phyloP scores from a whole-genome alignment of 2,329 filamentous ascomycete species.

The Cladosporium sp. region DNA sequence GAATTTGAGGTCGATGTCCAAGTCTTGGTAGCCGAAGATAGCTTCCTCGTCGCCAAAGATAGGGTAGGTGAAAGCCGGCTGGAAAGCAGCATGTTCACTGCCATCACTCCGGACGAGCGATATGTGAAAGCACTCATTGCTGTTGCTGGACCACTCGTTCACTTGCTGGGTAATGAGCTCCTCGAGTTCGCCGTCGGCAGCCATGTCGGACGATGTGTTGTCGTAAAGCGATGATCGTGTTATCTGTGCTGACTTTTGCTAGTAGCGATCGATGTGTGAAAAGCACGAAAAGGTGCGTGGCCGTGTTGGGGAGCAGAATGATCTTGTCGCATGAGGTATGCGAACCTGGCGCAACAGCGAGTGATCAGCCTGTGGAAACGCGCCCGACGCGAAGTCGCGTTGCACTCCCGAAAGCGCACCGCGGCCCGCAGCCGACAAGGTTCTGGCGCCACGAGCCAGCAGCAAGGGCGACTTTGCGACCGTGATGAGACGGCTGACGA shows the following conservation, averaged over 20 bases:
- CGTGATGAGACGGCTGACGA: neutral
- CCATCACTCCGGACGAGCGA: slow-evolving; percentile 50
- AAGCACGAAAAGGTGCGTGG: no score
- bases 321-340: no score
- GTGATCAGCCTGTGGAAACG: no score
- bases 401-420: no score
- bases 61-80: slow-evolving; percentile 81
- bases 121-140: slow-evolving; percentile 58
- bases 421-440: no score
- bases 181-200: slow-evolving; percentile 20
- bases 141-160: slow-evolving; percentile 47
- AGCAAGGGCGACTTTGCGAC: neutral
- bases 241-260: no score
- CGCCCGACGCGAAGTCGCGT: no score
- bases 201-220: neutral
- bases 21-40: slow-evolving; percentile 82
- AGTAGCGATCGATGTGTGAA: no score
- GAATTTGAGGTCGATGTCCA: slow-evolving; percentile 68
- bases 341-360: no score
- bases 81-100: slow-evolving; percentile 49
- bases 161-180: slow-evolving; percentile 24
- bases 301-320: no score
- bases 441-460: no score
- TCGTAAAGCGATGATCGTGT: no score
- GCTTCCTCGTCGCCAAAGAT: slow-evolving; percentile 90